Conservation (phyloP, 2,329 filamentous ascomycete genomes). For the Coniochaeta sp. region DNA sequence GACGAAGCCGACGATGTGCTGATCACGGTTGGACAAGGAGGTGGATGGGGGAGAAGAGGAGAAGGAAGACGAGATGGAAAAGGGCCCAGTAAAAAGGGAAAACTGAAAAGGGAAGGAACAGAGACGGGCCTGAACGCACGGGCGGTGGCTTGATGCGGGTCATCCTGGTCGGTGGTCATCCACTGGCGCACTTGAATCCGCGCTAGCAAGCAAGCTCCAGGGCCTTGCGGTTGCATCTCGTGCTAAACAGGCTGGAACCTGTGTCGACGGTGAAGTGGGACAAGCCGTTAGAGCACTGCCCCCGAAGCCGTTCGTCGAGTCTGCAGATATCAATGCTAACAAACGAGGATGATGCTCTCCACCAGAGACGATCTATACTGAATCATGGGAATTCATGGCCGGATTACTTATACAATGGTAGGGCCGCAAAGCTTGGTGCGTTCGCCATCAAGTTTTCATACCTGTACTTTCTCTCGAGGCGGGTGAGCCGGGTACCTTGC, state of each 20-base stretch:
- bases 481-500: neutral
- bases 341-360: neutral
- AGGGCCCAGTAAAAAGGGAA: conserved; percentile 1
- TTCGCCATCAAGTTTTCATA: neutral
- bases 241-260: neutral
- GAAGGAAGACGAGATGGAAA: conserved; percentile 4
- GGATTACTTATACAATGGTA: too few relatives aligned
- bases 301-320: neutral
- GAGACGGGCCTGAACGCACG: neutral
- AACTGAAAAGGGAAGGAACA: conserved; percentile 3
- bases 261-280: neutral
- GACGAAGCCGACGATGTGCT: conserved; percentile 15
- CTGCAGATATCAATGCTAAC: neutral
- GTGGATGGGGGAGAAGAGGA: conserved; percentile 16
- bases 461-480: neutral
- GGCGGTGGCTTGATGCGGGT: conserved; percentile 1
- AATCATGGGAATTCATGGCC: too few relatives aligned
- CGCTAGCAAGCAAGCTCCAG: neutral
- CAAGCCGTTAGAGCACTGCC: neutral
- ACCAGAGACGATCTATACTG: neutral
- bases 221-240: neutral
- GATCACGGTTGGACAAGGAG: conserved; percentile 13
- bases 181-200: neutral
- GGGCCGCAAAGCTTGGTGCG: neutral
- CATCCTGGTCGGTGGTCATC: neutral